Evolutionary conservation across 2,329 filamentous ascomycete genomes (phyloP), one percentile per base, ranked within the genome.

Genomic region (Paraconiothyrium sp.): DNA sequence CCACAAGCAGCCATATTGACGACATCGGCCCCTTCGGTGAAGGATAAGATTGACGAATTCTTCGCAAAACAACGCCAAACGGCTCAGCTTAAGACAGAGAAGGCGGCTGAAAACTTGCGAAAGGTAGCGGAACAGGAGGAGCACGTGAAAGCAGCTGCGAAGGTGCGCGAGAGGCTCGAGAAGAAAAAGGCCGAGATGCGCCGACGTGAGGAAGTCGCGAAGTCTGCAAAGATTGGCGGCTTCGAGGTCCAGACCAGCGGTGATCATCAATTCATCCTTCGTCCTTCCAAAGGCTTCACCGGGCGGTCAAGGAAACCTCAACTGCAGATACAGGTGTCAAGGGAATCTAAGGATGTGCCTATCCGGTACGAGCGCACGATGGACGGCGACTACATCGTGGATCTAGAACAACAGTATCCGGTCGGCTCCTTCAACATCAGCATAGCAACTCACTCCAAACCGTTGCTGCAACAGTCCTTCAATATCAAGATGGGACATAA

Each of bases 171-270:
- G 11, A 47, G 48, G 54, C 39, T 47, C 13, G 54, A 56, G n/a
- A 47, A 39, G 30, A 56, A 56, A 43, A 47, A 37, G 7, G 30
- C 30, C 8, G 32, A 56, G 30, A 39, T 47, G 32, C 57, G 35
- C n/a, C 47, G 41, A 37, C 64, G 63, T 48, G 64, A 65, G 59
- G 61, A 65, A 39, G 47, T 30, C n/a, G 52, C 59, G 27, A 66
- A 70, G 43, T 43, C 51, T 13, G 76, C 72, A 22, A 73, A 78
- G 16, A 73, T 75, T 3, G 78, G 80, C 43, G 72, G 75, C 11
- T 87, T 86, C 68, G 82, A 85, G 60, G 77, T 87, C n/a, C 80
- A 85, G 61, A 79, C 83, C n/a, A 79, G 86, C 63, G 84, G 83
- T 5, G 82, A 86, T 62, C 81, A 81, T 51, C 84, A 86, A 66